These are phyloP conservation scores for Phialemoniopsis sp. DNA, from an alignment of 2,329 filamentous ascomycete species.

Conservation along the genomic window DNA sequence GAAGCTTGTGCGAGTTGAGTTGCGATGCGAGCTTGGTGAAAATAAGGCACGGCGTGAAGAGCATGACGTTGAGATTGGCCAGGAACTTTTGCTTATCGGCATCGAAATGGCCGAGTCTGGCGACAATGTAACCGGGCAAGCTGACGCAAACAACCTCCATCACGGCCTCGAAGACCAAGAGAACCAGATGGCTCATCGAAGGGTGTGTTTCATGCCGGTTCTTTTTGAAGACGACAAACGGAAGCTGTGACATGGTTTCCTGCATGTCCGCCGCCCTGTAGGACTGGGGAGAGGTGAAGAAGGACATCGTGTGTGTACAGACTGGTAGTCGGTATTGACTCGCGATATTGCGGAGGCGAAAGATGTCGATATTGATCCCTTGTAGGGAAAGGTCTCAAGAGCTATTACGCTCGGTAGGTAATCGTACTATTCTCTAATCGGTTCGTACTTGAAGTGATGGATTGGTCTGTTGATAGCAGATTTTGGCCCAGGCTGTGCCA, in stretches of 20 bases:
- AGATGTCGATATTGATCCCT: background rate
- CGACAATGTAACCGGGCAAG: constrained; percentile 89
- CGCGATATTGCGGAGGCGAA: background rate
- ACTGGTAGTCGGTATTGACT: background rate
- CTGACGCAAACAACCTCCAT: constrained; percentile 94
- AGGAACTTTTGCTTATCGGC: constrained; percentile 95
- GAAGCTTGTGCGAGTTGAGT: constrained; percentile 83
- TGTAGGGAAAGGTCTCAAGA: background rate
- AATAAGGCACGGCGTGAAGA: constrained; percentile 96
- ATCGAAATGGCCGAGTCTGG: constrained; percentile 86
- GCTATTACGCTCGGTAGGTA: no score
- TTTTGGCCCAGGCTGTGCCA: no score
- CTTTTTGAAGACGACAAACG: constrained; percentile 32
- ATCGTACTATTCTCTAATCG: no score
- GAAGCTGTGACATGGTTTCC: constrained; percentile 24
- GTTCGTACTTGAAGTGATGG: no score
- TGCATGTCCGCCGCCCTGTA: constrained; percentile 31
- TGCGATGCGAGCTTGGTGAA: constrained; percentile 97
- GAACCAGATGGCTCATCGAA: constrained; percentile 62
- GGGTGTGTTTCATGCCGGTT: constrained; percentile 53
- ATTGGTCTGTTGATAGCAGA: no score
- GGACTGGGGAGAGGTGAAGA: constrained; percentile 34
- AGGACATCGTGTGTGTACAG: constrained; percentile 1
- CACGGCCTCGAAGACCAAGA: constrained; percentile 92
- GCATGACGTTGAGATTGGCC: constrained; percentile 90